Evolutionary conservation across 2,329 filamentous ascomycete species (phyloP).

Genomic region (Thelonectria discophora): DNA sequence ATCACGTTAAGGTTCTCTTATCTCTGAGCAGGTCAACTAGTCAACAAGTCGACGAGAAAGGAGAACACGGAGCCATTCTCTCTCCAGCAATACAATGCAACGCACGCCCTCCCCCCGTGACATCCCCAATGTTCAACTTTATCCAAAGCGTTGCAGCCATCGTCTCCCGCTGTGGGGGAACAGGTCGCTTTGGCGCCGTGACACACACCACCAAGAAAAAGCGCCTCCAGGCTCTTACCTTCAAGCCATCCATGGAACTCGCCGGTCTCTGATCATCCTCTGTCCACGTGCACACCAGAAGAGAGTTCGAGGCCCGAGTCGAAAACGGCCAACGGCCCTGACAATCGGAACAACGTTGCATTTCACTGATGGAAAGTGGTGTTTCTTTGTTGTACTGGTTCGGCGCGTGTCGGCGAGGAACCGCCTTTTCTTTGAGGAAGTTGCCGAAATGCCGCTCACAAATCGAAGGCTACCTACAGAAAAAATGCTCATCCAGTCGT

Average conservation of each 20-base stretch:
- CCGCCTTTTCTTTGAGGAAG: background rate
- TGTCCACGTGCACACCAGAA: background rate
- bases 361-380: too few relatives aligned
- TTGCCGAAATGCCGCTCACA: background rate
- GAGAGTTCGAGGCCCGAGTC: conserved; percentile 1
- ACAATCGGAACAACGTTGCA: too few relatives aligned
- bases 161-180: too few relatives aligned
- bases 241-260: too few relatives aligned
- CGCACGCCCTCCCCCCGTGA: background rate
- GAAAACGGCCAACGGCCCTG: conserved; percentile 22
- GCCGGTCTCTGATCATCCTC: too few relatives aligned
- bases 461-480: background rate
- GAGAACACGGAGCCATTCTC: too few relatives aligned
- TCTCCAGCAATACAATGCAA: too few relatives aligned
- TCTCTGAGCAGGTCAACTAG: background rate
- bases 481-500: conserved; percentile 12
- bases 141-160: too few relatives aligned
- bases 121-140: background rate
- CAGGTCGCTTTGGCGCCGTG: too few relatives aligned
- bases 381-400: background rate
- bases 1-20: background rate
- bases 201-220: too few relatives aligned
- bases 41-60: background rate
- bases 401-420: conserved; percentile 12
- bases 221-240: too few relatives aligned